Evolutionary conservation across 345 rosid genomes (phyloP), one percentile per base, ranked within the genome.

Genomic region (Eucalyptus paniculata): DNA sequence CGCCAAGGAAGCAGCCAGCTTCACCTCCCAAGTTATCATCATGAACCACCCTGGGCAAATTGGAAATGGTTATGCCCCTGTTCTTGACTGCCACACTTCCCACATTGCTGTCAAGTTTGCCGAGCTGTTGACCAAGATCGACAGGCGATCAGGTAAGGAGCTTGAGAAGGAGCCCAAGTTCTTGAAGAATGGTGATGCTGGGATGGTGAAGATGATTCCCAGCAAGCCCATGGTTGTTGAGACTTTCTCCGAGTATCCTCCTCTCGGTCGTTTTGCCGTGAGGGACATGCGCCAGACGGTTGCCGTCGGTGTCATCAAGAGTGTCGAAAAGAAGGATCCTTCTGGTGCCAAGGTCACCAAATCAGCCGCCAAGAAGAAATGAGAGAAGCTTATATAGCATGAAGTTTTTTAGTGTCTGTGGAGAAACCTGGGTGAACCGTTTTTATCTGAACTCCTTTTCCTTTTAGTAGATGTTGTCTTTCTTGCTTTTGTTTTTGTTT

Each of bases 1-100:
- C 4, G 93, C 93, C 65, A 89, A 88, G 93, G 93, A 88, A n/a
- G 93, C 94, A 53, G 91, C 93, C 53, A 91, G 14, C 86, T 92
- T 92, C 89, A 92, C 92, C 5, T 89, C 93, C 49, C 93, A 92
- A 88, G 91, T 92, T 45, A 92, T 92, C 83, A 92, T 92, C 58
- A 92, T 92, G 94, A 92, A 92, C 90, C 94, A 92, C 89, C 93
- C 93, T 50, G 94, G 94, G 3, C 94, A 92, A 86, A 92, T 91
- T 67, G 93, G 91, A 30, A 91, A 91, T n/a, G 92, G 90, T 8
- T 92, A 90, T 88, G 90, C 92, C 18, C 92, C 90, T 1, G 92
- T 91, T 13, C 91, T 90, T 28, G 92, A 90, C 34, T 92, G 92
- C 88, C 90, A 92, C 91, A 89, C 91, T 34, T 92, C 90, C 40